phyloP scores from a whole-genome alignment of 805 yeast genomes.

The Starmerella bombi region DNA sequence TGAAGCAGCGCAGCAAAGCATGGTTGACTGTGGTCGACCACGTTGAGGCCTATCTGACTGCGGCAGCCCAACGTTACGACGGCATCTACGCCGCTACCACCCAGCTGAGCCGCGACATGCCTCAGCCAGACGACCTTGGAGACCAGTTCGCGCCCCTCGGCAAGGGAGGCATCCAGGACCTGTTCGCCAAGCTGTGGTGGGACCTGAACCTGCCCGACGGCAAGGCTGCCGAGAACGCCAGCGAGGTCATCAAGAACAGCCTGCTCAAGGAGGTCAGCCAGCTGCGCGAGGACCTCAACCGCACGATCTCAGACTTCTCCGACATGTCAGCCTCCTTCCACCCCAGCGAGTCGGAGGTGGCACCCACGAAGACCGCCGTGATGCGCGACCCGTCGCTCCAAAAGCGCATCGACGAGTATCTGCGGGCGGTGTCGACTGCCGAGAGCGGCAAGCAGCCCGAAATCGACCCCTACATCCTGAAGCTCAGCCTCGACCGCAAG shows the following conservation, averaged over 20 bases:
- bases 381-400: conserved; percentile 24
- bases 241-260: conserved; percentile 41
- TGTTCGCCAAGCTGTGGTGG: conserved; percentile 47
- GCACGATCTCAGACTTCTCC: conserved; percentile 80
- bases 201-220: conserved; percentile 44
- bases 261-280: conserved; percentile 57
- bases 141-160: conserved; percentile 57
- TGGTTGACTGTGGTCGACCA: conserved; percentile 76
- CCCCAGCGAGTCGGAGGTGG: conserved; percentile 25
- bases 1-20: conserved; percentile 70
- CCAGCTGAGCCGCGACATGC: conserved; percentile 13
- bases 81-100: conserved; percentile 48
- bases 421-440: conserved; percentile 15
- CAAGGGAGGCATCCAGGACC: conserved; percentile 66
- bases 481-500: conserved; percentile 58
- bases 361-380: conserved; percentile 2
- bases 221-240: conserved; percentile 44
- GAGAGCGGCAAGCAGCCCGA: conserved; percentile 13
- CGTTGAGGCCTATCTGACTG: conserved; percentile 52
- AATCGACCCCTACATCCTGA: conserved; percentile 67
- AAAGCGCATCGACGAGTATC: conserved; percentile 33
- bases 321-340: conserved; percentile 60
- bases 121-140: conserved; percentile 9
- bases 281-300: conserved; percentile 58
- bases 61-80: conserved; percentile 32